phyloP scores from a whole-genome alignment of 495 filamentous ascomycete species.

The Aspergillus baeticus region DNA sequence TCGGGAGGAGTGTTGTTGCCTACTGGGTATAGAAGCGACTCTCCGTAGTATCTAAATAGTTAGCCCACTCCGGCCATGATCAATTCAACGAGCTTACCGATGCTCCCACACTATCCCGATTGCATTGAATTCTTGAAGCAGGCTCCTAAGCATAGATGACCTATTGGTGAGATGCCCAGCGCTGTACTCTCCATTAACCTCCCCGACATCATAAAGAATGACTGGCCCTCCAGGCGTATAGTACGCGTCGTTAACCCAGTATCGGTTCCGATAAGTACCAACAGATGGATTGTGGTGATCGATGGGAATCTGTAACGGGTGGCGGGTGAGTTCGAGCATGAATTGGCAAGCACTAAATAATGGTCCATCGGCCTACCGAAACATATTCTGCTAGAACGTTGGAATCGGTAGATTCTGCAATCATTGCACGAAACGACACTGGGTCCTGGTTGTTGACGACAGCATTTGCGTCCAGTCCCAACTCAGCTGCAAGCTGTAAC shows the following conservation, averaged over 20 bases:
- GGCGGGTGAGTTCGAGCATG: neutral
- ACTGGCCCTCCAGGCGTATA: slow-evolving; percentile 53
- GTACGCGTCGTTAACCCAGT: slow-evolving; percentile 50
- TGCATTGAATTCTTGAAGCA: slow-evolving; percentile 47
- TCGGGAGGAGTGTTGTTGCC: slow-evolving; percentile 44
- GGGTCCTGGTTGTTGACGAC: neutral
- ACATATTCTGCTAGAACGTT: slow-evolving; percentile 19
- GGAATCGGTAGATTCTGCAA: neutral
- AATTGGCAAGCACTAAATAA: neutral
- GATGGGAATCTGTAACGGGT: slow-evolving; percentile 38
- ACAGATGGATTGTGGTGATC: slow-evolving; percentile 40
- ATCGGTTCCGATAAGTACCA: slow-evolving; percentile 53
- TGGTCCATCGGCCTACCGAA: no score
- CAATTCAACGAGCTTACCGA: slow-evolving; percentile 30
- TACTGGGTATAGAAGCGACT: slow-evolving; percentile 49
- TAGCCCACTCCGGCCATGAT: neutral
- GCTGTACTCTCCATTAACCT: slow-evolving; percentile 32
- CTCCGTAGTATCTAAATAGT: slow-evolving; percentile 48
- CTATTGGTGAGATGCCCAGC: slow-evolving; percentile 35
- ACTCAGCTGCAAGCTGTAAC: slow-evolving; percentile 7
- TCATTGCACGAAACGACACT: neutral
- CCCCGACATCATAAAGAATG: slow-evolving; percentile 53
- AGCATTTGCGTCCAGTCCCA: slow-evolving; percentile 11
- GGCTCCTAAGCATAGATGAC: slow-evolving; percentile 39
- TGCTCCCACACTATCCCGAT: slow-evolving; percentile 62